A percentile compares a stretch with the other conserved stretches of the same genome.
Conservation (phyloP, 768 basidiomycete species). For the Cyclocybe aegerita region DNA sequence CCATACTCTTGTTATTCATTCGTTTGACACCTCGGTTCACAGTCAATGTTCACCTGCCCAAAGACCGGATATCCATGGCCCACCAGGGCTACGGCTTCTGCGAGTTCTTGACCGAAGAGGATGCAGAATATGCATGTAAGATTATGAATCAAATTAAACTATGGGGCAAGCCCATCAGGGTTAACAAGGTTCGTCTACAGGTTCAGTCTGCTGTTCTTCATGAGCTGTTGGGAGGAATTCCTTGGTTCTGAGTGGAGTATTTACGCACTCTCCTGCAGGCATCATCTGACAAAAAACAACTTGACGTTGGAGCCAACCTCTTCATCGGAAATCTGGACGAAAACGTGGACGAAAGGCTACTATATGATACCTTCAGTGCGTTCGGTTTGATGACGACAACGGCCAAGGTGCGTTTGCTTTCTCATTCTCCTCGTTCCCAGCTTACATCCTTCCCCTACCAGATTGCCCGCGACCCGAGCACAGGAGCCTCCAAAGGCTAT, state of each 20-base stretch:
- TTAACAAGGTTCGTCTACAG: constrained; percentile 83
- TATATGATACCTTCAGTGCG: constrained; percentile 95
- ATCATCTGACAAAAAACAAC: constrained; percentile 96
- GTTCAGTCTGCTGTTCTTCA: neutral
- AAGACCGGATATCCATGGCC: constrained; percentile 96
- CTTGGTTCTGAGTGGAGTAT: constrained; percentile 1
- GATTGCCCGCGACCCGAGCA: constrained; percentile 88
- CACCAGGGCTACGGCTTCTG: constrained; percentile 99
- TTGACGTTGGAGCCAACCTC: constrained; percentile 96
- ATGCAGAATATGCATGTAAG: constrained; percentile 99
- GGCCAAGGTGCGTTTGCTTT: constrained; percentile 63
- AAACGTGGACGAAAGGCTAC: constrained; percentile 87
- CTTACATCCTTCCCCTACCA: constrained; percentile 28
- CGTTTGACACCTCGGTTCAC: neutral
- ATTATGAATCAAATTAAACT: constrained; percentile 99
- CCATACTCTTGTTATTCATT: neutral
- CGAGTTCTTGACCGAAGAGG: constrained; percentile 98
- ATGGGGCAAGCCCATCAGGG: constrained; percentile 97
- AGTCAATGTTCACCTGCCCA: constrained; percentile 98
- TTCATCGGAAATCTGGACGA: constrained; percentile 97
- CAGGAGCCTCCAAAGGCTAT: constrained; percentile 91
- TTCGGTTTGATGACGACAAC: constrained; percentile 93
- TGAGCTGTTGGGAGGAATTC: neutral
- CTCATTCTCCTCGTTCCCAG: constrained; percentile 1
- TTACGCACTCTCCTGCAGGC: constrained; percentile 53